Conservation (phyloP, 208 protist genomes). For the Histomonas meleagridis region DNA sequence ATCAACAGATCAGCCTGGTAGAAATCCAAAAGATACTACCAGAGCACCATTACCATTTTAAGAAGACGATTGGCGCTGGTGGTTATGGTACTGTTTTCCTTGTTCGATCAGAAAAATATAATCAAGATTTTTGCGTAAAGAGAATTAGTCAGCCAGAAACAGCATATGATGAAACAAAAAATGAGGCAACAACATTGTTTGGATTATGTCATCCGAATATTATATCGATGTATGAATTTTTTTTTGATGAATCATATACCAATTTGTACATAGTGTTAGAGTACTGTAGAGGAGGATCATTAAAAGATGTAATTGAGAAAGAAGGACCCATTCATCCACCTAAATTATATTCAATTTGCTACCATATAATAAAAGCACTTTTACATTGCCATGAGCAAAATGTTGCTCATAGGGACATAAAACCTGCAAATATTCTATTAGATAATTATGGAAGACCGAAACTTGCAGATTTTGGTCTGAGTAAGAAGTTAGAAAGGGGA, state of each 20-base stretch:
- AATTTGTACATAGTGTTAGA: not conserved
- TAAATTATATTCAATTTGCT: not conserved
- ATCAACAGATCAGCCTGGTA: too few relatives aligned
- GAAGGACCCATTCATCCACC: not conserved
- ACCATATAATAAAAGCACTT: not conserved
- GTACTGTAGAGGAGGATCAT: not conserved
- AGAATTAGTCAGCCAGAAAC: not conserved
- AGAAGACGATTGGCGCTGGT: not conserved
- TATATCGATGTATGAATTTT: not conserved
- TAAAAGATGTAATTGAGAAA: not conserved
- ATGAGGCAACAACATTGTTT: not conserved
- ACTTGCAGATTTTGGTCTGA: not conserved
- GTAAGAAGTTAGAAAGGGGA: too few relatives aligned
- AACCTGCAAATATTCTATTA: not conserved
- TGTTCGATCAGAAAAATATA: not conserved
- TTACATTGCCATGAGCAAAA: not conserved
- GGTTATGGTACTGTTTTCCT: not conserved
- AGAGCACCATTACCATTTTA: too few relatives aligned
- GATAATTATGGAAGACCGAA: not conserved
- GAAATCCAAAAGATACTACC: too few relatives aligned
- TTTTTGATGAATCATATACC: too few relatives aligned
- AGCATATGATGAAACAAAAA: not conserved
- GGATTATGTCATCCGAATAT: not conserved
- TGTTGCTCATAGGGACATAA: not conserved
- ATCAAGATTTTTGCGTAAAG: not conserved